These are phyloP conservation scores for Cryptococcus hybrid DNA, from an alignment of 1,284 basidiomycete genomes.

Conservation along the genomic window DNA sequence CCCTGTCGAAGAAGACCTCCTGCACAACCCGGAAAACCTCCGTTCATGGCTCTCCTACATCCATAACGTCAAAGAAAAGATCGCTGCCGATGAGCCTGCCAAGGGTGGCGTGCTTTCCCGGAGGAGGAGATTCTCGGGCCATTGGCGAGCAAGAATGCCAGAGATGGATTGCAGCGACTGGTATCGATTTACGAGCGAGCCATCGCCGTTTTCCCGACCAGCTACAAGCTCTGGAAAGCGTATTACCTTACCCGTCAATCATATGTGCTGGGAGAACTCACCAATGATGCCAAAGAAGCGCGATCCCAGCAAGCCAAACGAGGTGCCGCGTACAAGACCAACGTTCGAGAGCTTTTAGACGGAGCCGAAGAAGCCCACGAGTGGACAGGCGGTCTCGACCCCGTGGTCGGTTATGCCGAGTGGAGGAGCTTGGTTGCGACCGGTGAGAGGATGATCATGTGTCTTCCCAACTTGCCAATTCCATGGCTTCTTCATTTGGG, in stretches of 20 bases:
- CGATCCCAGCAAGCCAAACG: constrained; percentile 62
- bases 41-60: constrained; percentile 91
- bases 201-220: constrained; percentile 79
- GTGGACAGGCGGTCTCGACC: constrained; percentile 84
- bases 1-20: constrained; percentile 90
- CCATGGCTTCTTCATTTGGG: constrained; percentile 92
- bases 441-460: constrained; percentile 91
- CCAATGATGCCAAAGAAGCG: constrained; percentile 45
- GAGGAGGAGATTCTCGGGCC: constrained; percentile 50
- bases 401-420: constrained; percentile 86
- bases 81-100: constrained; percentile 58
- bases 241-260: constrained; percentile 82
- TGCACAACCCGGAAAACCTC: constrained; percentile 87
- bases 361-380: constrained; percentile 79
- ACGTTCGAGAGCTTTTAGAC: constrained; percentile 82
- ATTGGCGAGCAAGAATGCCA: constrained; percentile 67
- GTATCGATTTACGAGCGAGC: constrained; percentile 93
- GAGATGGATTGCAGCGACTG: constrained; percentile 74
- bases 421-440: constrained; percentile 86
- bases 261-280: constrained; percentile 75
- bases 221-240: constrained; percentile 93
- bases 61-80: constrained; percentile 66
- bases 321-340: constrained; percentile 73
- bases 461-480: constrained; percentile 81
- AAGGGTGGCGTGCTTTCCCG: constrained; percentile 28